These are phyloP conservation scores for Babjeviella inositovora DNA, from an alignment of 805 yeast species.

Conservation along the genomic window DNA sequence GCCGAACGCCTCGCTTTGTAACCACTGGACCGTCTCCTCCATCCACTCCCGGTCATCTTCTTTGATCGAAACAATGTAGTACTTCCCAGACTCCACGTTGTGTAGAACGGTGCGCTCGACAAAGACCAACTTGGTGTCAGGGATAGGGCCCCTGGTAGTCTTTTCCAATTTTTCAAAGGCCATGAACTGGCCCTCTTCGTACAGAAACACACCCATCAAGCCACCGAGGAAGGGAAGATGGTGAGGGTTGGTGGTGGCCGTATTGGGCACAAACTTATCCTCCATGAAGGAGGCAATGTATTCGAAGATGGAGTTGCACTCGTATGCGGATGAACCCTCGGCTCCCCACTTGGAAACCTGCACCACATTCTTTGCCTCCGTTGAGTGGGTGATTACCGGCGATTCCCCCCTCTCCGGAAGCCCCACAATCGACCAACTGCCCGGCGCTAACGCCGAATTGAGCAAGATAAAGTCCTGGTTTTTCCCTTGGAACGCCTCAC, in stretches of 20 bases:
- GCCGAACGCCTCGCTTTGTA: too few species aligned
- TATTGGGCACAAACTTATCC: constrained; percentile 11
- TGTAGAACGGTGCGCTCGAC: constrained; percentile 48
- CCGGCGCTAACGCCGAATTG: constrained; percentile 73
- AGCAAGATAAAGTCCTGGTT: constrained; percentile 38
- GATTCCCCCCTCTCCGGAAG: constrained; percentile 30
- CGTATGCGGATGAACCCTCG: constrained; percentile 1
- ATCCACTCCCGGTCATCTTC: constrained; percentile 22
- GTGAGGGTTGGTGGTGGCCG: constrained; percentile 10
- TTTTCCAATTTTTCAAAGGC: constrained; percentile 14
- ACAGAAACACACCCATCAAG: constrained; percentile 67
- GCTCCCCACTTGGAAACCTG: constrained; percentile 11
- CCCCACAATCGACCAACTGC: constrained; percentile 80
- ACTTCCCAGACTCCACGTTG: constrained; percentile 24
- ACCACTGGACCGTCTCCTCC: constrained; percentile 5
- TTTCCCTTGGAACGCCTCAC: constrained; percentile 22
- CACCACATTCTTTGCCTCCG: constrained; percentile 17
- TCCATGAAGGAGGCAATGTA: constrained; percentile 32
- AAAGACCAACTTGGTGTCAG: constrained; percentile 65
- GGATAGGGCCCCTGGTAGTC: constrained; percentile 22
- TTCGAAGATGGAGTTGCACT: constrained; percentile 27
- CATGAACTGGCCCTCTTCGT: constrained; percentile 65
- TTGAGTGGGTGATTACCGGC: constrained; percentile 41
- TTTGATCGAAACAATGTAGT: constrained; percentile 36
- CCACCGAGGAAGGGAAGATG: constrained; percentile 85